Base-by-base conservation (phyloP, 352 stramenopile species). In the Elongisporangium prolatum region DNA sequence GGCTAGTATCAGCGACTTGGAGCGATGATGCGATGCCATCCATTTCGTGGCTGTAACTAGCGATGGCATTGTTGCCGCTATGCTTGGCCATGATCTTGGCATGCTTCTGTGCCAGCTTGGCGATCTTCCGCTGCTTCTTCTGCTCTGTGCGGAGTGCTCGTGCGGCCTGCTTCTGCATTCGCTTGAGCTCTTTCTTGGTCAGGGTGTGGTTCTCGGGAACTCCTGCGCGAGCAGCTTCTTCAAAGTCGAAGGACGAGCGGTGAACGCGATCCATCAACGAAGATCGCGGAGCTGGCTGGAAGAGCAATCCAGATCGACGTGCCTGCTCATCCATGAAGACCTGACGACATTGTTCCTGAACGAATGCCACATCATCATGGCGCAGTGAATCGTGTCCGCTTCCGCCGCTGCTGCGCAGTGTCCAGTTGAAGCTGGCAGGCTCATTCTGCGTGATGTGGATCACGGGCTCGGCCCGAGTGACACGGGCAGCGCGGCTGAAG, bases 61-160 rank as follows among this genome's bases (percentile, higher is more conserved):
- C 14, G 13, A 50, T 51, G 50, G 13, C 7, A n/a, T 48, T 10
- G 8, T 51, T 64, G 25, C 59, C 61, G 44, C 16, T 71, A 38
- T 21, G 59, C 44, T 48, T 54, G 54, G 34, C 21, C 54, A 24
- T 68, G 24, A 37, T 60, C 37, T 65, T 66, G 1, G 54, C 48
- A 4, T 48, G 47, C 21, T 67, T 68, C 44, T 61, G 22, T 3
- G 54, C 47, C 7, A 66, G 57, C 56, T 74, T 77, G 52, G 67
- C 40, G 44, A 71, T 61, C 50, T 74, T 73, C 17, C 64, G 63
- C 21, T 64, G 59, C 58, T 78, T 55, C 50, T 74, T 81, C 28
- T 64, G 60, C 52, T 81, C 72, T 28, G 62, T 54, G 14, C 64
- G 64, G 17, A 68, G 24, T 4, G 64, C 64, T 7, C 60, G 63